Evolutionary conservation across 352 stramenopile genomes (phyloP).

Genomic region (Peronosclerospora sorghi): DNA sequence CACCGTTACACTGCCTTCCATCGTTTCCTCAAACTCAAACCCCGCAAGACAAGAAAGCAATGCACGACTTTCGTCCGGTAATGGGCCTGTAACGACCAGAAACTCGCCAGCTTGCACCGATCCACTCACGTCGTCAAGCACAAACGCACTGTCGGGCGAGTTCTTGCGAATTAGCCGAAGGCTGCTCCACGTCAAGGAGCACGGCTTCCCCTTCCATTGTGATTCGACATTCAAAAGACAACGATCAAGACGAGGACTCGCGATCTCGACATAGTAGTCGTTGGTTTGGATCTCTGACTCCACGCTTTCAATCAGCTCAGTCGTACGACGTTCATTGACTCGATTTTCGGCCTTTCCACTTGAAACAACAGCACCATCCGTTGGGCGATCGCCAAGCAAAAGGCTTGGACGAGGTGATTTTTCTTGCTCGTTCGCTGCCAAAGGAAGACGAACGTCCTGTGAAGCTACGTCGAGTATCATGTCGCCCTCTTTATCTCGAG

Average conservation of each 20-base stretch:
- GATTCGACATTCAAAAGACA: neutral
- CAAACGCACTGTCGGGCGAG: conserved; percentile 1
- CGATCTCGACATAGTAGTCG: conserved; percentile 17
- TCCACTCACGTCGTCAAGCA: conserved; percentile 42
- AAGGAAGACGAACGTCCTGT: neutral
- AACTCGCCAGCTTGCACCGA: conserved; percentile 32
- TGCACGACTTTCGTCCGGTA: conserved; percentile 89
- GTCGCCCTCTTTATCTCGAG: neutral
- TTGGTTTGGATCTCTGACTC: conserved; percentile 18
- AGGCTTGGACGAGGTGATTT: conserved; percentile 8
- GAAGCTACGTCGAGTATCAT: neutral
- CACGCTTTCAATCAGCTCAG: conserved; percentile 17
- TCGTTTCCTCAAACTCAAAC: conserved; percentile 70
- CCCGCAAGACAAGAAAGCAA: conserved; percentile 89
- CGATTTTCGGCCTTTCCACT: conserved; percentile 9
- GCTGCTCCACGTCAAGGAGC: conserved; percentile 19
- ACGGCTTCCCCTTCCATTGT: conserved; percentile 5
- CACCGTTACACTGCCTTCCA: conserved; percentile 45
- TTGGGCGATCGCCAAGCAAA: neutral
- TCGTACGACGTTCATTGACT: conserved; percentile 24
- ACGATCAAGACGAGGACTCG: conserved; percentile 13
- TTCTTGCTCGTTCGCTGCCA: neutral
- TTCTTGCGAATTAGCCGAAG: conserved; percentile 11
- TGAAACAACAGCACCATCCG: neutral
- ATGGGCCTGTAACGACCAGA: conserved; percentile 83